Conservation (phyloP, 371 early-diverging fungal genomes). For the Nematocida sp. region DNA sequence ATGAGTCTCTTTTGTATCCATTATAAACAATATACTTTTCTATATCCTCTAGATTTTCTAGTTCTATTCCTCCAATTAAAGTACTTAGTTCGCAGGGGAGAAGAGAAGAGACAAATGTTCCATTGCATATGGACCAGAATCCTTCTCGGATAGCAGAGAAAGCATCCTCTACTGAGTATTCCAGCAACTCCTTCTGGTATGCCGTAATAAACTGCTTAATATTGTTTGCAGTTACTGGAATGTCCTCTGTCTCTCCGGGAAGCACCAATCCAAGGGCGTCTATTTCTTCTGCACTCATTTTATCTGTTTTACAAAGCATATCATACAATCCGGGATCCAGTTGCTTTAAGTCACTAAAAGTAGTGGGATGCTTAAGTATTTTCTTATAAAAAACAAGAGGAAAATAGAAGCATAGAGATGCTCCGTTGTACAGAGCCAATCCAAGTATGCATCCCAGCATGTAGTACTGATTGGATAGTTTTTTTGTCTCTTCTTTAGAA, state of each 20-base stretch:
- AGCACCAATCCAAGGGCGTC: constrained; percentile 70
- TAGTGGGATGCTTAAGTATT: constrained; percentile 71
- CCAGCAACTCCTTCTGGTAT: constrained; percentile 74
- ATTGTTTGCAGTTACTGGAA: constrained; percentile 70
- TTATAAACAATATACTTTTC: constrained; percentile 73
- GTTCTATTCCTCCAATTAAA: constrained; percentile 82
- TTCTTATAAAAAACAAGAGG: constrained; percentile 72
- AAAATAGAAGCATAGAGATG: constrained; percentile 70
- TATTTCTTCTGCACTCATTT: constrained; percentile 71
- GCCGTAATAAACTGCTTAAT: constrained; percentile 71
- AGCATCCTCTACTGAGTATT: constrained; percentile 69
- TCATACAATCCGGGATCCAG: constrained; percentile 68
- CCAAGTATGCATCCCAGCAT: constrained; percentile 72
- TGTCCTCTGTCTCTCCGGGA: constrained; percentile 36
- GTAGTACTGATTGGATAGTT: constrained; percentile 65
- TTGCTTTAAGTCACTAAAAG: constrained; percentile 70
- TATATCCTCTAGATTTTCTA: constrained; percentile 77
- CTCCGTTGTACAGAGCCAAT: constrained; percentile 73
- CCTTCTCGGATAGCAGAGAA: constrained; percentile 76
- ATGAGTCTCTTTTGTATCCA: constrained; percentile 71
- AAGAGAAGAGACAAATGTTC: constrained; percentile 50
- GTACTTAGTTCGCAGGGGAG: constrained; percentile 82
- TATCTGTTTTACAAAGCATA: constrained; percentile 67
- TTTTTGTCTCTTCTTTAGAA: constrained; percentile 67
- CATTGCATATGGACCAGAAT: constrained; percentile 76